Evolutionary conservation across 371 early-diverging fungal genomes (phyloP), one percentile per base, ranked within the genome.

Genomic region (Mucor lusitanicus): DNA sequence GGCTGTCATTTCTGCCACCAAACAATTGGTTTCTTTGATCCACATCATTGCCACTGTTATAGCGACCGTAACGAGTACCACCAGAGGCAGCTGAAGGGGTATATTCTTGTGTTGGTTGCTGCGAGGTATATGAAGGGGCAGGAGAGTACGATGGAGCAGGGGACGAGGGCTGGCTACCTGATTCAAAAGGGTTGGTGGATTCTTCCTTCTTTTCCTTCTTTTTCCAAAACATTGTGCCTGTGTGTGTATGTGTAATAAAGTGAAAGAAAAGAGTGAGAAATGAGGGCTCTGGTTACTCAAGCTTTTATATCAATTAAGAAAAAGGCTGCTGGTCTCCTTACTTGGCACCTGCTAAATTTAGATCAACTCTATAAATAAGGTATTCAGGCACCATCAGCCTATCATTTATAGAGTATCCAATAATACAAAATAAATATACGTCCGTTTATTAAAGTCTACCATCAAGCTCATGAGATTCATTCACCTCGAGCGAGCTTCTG

Each of bases 191-290:
- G 15, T 73, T 73, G 6, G 68, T 72, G 21, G 72, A 64, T 44
- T 64, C 68, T 61, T 60, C 61, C 28, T 65, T 63, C 32, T 73
- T 73, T 54, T 73, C 73, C 27, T 73, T 73, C 63, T 73, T 73
- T 69, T 60, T 68, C 73, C 73, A 73, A 63, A 73, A 73, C 73
- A 73, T 73, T 11, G 1, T 64, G n/a, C n/a, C n/a, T n/a, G n/a
- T n/a, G n/a, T n/a, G n/a, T n/a, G n/a, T n/a, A n/a, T 27, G 15
- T 53, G n/a, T 82, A 67, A 33, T n/a, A 33, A 32, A 42, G 46
- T 25, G 46, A 33, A 56, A 33, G 33, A 33, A 56, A 30, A 56
- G 19, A 33, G n/a, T 30, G 19, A n/a, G 9, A 56, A 56, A 19
- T 9, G 3, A 54, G 25, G 28, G 30, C 23, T 21, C 46, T 46